A percentile compares a stretch with the other conserved stretches of the same genome.
These are phyloP conservation scores for Rhizopogon vinicolor DNA, from an alignment of 768 basidiomycete genomes.

Conservation along the genomic window DNA sequence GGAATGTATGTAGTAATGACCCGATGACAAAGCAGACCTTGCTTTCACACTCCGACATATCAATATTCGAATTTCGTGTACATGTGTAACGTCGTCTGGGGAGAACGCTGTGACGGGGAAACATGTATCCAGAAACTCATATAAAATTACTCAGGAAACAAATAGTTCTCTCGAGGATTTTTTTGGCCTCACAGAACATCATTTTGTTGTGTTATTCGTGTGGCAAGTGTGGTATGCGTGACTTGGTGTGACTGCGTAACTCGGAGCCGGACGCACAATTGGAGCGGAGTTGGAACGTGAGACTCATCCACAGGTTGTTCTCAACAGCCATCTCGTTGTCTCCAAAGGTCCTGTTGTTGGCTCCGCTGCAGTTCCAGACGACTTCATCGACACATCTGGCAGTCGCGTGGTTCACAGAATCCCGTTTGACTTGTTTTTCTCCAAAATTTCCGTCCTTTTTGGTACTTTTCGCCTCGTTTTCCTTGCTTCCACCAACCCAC, in stretches of 20 bases:
- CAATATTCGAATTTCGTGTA: neutral
- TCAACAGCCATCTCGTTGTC: conserved; percentile 27
- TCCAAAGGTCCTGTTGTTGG: conserved; percentile 3
- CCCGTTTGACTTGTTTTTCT: conserved; percentile 8
- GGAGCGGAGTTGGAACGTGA: conserved; percentile 27
- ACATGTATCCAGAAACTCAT: no score
- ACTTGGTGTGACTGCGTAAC: conserved; percentile 17
- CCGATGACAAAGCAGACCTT: conserved; percentile 8
- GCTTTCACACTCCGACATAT: conserved; percentile 19
- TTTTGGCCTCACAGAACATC: no score
- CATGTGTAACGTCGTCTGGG: no score
- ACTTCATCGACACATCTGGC: neutral
- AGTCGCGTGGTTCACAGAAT: conserved; percentile 4
- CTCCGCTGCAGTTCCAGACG: neutral
- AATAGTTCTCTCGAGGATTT: neutral
- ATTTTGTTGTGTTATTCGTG: neutral
- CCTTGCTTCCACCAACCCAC: conserved; percentile 2
- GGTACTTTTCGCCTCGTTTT: conserved; percentile 3
- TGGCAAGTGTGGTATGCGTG: neutral
- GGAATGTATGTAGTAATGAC: conserved; percentile 11
- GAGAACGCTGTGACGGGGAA: no score
- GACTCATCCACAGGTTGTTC: conserved; percentile 30
- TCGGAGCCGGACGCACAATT: conserved; percentile 19
- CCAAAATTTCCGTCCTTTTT: conserved; percentile 11
- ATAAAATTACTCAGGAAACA: neutral